Conservation (phyloP, 192 early-diverging fungal species). For the Backusella sp. region DNA sequence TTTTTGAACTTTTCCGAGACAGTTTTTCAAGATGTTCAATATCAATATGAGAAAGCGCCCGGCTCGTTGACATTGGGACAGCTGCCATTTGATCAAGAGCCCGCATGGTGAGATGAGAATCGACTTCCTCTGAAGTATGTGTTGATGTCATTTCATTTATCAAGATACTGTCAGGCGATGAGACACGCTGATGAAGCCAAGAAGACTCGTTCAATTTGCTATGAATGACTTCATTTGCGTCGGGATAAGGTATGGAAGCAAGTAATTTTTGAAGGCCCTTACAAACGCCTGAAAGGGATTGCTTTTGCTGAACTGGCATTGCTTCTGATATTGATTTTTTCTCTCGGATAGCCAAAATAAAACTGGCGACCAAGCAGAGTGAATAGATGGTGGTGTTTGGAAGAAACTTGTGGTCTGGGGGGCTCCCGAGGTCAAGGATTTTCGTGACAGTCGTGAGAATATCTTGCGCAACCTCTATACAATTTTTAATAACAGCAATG, state of each 20-base stretch:
- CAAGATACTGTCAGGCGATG: not conserved
- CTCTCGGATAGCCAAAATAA: not conserved
- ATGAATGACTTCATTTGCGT: not conserved
- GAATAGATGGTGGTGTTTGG: not conserved
- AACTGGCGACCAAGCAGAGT: not conserved
- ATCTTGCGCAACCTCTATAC: not conserved
- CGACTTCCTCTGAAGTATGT: not conserved
- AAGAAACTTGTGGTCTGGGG: not conserved
- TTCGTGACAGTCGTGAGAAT: conserved; percentile 11
- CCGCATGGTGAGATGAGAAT: not conserved
- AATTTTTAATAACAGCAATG: not conserved
- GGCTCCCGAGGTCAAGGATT: not conserved
- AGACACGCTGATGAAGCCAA: too few species aligned
- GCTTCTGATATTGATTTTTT: not conserved
- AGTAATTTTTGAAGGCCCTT: not conserved
- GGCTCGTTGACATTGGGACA: not conserved
- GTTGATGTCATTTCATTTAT: not conserved
- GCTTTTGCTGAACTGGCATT: not conserved
- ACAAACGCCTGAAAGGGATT: not conserved
- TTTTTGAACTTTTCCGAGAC: not conserved
- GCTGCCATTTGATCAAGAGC: not conserved
- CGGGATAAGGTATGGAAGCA: not conserved
- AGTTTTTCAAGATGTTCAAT: conserved; percentile 7
- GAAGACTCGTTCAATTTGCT: not conserved
- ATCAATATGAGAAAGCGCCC: not conserved